These are phyloP conservation scores for Diaporthe citriasiana DNA, from an alignment of 2,329 filamentous ascomycete species.

Conservation along the genomic window DNA sequence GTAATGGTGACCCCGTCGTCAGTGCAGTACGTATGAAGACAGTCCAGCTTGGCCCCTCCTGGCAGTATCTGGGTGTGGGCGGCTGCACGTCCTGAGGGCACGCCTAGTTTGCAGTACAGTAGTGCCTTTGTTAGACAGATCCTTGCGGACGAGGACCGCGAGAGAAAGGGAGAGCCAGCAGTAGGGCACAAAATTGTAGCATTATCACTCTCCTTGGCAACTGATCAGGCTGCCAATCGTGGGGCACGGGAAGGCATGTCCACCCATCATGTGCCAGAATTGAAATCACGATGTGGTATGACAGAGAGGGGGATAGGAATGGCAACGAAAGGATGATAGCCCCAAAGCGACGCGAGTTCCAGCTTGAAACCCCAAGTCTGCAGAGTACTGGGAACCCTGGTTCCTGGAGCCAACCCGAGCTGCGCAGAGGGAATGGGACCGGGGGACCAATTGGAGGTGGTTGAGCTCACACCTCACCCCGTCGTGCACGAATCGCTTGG, in stretches of 20 bases:
- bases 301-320: not conserved
- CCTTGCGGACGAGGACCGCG: not conserved
- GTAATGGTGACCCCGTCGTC: constrained; percentile 8
- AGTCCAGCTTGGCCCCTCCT: constrained; percentile 16
- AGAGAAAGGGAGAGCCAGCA: not conserved
- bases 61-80: not conserved
- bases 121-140: not conserved
- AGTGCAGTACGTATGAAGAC: constrained; percentile 3
- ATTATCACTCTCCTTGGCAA: constrained; percentile 17
- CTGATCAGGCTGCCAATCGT: constrained; percentile 22
- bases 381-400: constrained; percentile 32
- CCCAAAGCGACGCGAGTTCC: constrained; percentile 32
- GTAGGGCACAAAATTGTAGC: not conserved
- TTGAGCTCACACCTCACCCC: constrained; percentile 31
- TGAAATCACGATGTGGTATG: constrained; percentile 22
- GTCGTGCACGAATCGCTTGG: constrained; percentile 33
- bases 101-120: not conserved
- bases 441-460: constrained; percentile 25
- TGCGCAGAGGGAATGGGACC: not conserved
- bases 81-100: not conserved
- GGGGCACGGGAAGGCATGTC: constrained; percentile 25
- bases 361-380: constrained; percentile 37
- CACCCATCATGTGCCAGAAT: not conserved
- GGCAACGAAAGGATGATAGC: constrained; percentile 12
- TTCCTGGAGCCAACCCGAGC: constrained; percentile 29